These are phyloP conservation scores for Rosa lucieae DNA, from an alignment of 306 rosid species.

Conservation along the genomic window DNA sequence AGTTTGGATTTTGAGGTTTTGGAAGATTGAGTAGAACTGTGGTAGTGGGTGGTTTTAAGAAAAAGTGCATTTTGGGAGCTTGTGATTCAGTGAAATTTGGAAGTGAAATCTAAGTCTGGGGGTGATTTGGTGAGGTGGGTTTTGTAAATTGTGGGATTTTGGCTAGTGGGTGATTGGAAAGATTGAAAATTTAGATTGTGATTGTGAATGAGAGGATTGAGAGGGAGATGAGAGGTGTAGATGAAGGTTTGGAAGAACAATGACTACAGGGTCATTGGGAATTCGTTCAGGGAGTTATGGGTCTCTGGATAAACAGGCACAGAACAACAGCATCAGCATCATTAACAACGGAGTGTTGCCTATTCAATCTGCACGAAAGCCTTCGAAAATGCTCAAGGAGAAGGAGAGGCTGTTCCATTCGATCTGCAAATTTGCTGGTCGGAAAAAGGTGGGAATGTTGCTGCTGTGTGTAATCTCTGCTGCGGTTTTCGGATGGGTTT, in stretches of 20 bases:
- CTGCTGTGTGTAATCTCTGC: constrained; percentile 76
- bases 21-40: constrained; percentile 23
- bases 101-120: constrained; percentile 27
- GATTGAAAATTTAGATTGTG: constrained; percentile 9
- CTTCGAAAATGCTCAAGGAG: constrained; percentile 79
- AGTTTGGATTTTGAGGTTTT: constrained; percentile 12
- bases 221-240: constrained; percentile 53
- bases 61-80: constrained; percentile 35
- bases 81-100: constrained; percentile 27
- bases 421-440: constrained; percentile 83
- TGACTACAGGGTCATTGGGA: constrained; percentile 87
- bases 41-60: no score
- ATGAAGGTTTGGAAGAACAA: constrained; percentile 52
- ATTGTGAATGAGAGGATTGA: constrained; percentile 36
- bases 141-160: constrained; percentile 13
- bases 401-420: constrained; percentile 69
- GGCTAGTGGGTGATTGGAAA: neutral
- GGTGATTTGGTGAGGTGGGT: constrained; percentile 37
- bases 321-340: constrained; percentile 20
- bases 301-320: constrained; percentile 75
- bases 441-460: constrained; percentile 88
- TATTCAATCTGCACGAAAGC: constrained; percentile 65
- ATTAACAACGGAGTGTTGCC: constrained; percentile 42
- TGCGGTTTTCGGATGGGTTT: constrained; percentile 76
- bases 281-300: constrained; percentile 85